These are phyloP conservation scores for Blastobotrys terrestris DNA, from an alignment of 805 yeast species.

Conservation along the genomic window DNA sequence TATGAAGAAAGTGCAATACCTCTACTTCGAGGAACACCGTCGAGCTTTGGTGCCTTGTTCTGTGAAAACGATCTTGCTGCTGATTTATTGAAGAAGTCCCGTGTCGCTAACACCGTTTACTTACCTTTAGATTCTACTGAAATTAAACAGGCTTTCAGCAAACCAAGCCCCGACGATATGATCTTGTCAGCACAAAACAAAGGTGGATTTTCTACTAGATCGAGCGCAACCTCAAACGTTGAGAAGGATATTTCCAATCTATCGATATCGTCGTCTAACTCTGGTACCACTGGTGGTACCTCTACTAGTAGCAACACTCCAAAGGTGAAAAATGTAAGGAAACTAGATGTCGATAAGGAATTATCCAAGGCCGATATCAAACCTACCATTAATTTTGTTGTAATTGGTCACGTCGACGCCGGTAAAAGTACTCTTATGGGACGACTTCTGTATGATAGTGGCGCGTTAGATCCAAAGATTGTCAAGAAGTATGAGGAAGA, in stretches of 20 bases:
- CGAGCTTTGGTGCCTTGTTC: constrained; percentile 3
- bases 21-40: not conserved
- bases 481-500: constrained; percentile 59
- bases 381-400: constrained; percentile 65
- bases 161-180: constrained; percentile 81
- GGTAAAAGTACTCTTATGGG: constrained; percentile 82
- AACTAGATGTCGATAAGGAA: constrained; percentile 10
- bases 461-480: constrained; percentile 59
- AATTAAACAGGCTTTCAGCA: constrained; percentile 48
- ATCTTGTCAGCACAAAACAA: constrained; percentile 50
- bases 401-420: constrained; percentile 82
- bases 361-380: constrained; percentile 26
- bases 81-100: not conserved
- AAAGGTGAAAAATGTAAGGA: constrained; percentile 4
- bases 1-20: not conserved
- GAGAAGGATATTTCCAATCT: not conserved
- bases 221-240: constrained; percentile 1
- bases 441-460: constrained; percentile 57
- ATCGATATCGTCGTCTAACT: constrained; percentile 1
- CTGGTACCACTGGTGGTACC: not conserved
- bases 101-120: constrained; percentile 36
- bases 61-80: not conserved
- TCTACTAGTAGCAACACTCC: not conserved
- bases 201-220: constrained; percentile 14
- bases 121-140: constrained; percentile 34